Evolutionary conservation across 164 flowering plant genomes (phyloP).

Genomic region (Tetracentron sinense): DNA sequence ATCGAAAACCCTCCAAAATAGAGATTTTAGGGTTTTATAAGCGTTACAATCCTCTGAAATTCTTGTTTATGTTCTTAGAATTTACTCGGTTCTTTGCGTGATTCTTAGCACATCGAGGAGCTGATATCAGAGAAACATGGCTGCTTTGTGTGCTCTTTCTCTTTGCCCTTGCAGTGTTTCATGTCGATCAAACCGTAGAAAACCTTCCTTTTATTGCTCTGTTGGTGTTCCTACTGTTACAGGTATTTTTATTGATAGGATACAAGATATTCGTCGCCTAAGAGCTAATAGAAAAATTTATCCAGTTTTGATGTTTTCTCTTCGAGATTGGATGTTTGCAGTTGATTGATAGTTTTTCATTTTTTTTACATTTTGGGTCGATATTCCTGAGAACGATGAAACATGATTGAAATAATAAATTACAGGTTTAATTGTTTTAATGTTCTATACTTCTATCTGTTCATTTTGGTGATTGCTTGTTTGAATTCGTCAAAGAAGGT

Average conservation of each 20-base stretch:
- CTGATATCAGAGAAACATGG: constrained; percentile 32
- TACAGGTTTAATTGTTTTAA: not conserved
- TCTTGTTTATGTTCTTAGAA: not conserved
- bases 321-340: not conserved
- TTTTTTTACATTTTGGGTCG: too few species aligned
- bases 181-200: constrained; percentile 27
- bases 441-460: too few species aligned
- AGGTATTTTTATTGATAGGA: too few species aligned
- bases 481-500: not conserved
- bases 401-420: too few species aligned
- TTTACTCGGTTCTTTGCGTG: not conserved
- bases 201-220: constrained; percentile 36
- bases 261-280: too few species aligned
- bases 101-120: not conserved
- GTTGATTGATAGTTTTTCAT: not conserved
- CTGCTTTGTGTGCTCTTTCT: constrained; percentile 52
- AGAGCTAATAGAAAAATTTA: not conserved
- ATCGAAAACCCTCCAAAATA: not conserved
- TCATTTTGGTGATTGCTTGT: too few species aligned
- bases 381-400: too few species aligned
- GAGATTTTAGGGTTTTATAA: not conserved
- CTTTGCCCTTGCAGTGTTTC: constrained; percentile 40
- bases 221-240: constrained; percentile 24
- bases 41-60: not conserved
- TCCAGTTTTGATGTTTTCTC: not conserved